phyloP scores from a whole-genome alignment of 352 stramenopile species.

The Pythium phragmiticola region DNA sequence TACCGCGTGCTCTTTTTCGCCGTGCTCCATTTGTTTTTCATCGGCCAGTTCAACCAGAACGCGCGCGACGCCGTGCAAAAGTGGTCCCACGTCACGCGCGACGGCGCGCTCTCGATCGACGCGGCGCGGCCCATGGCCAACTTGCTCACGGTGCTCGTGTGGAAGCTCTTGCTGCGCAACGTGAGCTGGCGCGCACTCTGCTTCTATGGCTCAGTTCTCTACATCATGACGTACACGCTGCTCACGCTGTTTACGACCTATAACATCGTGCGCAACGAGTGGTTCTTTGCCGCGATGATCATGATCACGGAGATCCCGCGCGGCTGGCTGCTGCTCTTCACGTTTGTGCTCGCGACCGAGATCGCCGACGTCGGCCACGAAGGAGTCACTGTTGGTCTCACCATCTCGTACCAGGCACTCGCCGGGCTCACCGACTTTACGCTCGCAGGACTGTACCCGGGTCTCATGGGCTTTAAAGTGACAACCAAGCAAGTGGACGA shows the following conservation, averaged over 20 bases:
- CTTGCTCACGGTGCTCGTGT: conserved; percentile 11
- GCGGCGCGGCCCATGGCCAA: neutral
- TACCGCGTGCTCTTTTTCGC: conserved; percentile 27
- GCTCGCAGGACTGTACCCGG: conserved; percentile 30
- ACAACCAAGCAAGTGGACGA: neutral
- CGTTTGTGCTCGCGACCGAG: conserved; percentile 46
- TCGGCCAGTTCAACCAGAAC: conserved; percentile 28
- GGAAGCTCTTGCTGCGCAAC: conserved; percentile 20
- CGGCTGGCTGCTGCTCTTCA: conserved; percentile 45
- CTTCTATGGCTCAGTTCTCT: conserved; percentile 12
- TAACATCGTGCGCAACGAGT: conserved; percentile 37
- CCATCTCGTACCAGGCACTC: conserved; percentile 51
- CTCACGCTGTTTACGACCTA: conserved; percentile 29
- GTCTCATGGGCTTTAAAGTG: conserved; percentile 15
- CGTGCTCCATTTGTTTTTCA: conserved; percentile 18
- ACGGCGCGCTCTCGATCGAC: conserved; percentile 7
- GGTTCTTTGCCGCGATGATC: conserved; percentile 42
- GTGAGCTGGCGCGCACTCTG: conserved; percentile 14
- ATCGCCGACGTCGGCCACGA: conserved; percentile 52
- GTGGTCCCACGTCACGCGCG: conserved; percentile 21
- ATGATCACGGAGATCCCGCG: conserved; percentile 39
- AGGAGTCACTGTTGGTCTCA: conserved; percentile 48
- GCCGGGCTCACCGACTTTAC: conserved; percentile 30
- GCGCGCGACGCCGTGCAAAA: conserved; percentile 16
- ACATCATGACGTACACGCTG: conserved; percentile 5